Evolutionary conservation across 805 yeast genomes (phyloP), one percentile per base, ranked within the genome.

Genomic region (Candida odintsovae): DNA sequence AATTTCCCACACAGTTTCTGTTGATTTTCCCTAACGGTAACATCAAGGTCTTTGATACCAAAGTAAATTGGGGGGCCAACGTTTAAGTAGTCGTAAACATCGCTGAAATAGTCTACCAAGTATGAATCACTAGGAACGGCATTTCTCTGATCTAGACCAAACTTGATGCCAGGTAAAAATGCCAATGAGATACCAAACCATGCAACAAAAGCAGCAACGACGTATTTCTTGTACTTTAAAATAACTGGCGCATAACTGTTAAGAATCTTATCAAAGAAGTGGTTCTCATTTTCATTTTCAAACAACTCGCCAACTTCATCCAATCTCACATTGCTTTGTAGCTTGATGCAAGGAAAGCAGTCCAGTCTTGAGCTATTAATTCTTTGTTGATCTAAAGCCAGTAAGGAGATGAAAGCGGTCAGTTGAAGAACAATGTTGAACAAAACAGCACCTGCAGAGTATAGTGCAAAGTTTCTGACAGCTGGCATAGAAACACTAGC

Each of bases 41-140:
- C 72, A 56, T 87, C 83, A 41, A 80, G 59, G 44, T 78, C 81
- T 40, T 78, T 76, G n/a, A 87, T 80, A 21, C 94, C 89, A 64
- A 90, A 85, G 59, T 86, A 94, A 1, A 87, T 75, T 0, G 99
- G 99, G 1, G 99, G 96, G 0, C 98, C 99, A 8, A 86, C 86
- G 49, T 84, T 82, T 50, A 92, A 70, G 59, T 82, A 86, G 2
- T 73, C 65, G 60, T 83, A 86, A 3, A 90, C 71, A 45, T 90
- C 88, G 53, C 83, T 70, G 67, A 87, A 92, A 63, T 92, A 94
- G 44, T 79, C 76, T 35, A 90, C 81, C 58, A 94, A 65, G 58
- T 90, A 88, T 0, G 97, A 90, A 45, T 77, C 90, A 2, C 73
- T 66, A 0, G 98, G 98, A 13, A 92, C 75, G 0, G 97, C 98